phyloP scores from a whole-genome alignment of 768 basidiomycete species.

The Pisolithus sp. region DNA sequence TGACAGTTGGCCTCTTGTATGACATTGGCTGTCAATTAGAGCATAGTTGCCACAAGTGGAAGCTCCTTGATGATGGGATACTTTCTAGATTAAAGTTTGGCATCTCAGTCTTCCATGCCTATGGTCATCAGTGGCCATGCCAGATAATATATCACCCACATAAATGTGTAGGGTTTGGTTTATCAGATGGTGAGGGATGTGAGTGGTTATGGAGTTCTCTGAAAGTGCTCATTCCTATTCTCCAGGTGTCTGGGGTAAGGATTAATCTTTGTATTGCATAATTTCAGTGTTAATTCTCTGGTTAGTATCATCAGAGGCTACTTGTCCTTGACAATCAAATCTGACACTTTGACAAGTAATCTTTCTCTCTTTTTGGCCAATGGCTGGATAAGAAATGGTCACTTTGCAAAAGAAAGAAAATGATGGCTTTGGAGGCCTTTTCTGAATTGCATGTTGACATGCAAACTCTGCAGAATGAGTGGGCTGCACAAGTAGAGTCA shows the following conservation, averaged over 20 bases:
- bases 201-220: constrained; percentile 30
- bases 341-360: background rate
- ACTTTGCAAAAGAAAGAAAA: background rate
- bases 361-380: background rate
- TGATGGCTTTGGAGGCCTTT: background rate
- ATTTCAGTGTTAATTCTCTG: background rate
- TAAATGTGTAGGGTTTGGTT: constrained; percentile 21
- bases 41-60: constrained; percentile 4
- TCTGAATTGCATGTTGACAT: background rate
- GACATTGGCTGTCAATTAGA: constrained; percentile 5
- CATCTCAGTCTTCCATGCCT: constrained; percentile 30
- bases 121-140: constrained; percentile 30
- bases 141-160: constrained; percentile 32
- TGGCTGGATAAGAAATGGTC: constrained; percentile 3
- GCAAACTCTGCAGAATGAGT: background rate
- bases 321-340: constrained; percentile 9
- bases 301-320: constrained; percentile 6
- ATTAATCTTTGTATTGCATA: background rate
- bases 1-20: constrained; percentile 3
- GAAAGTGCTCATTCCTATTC: constrained; percentile 13
- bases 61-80: background rate
- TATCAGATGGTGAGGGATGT: constrained; percentile 31
- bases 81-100: constrained; percentile 11
- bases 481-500: constrained; percentile 1
- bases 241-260: constrained; percentile 16